Conservation (phyloP, 257 asterid genomes). For the Mitragyna speciosa region DNA sequence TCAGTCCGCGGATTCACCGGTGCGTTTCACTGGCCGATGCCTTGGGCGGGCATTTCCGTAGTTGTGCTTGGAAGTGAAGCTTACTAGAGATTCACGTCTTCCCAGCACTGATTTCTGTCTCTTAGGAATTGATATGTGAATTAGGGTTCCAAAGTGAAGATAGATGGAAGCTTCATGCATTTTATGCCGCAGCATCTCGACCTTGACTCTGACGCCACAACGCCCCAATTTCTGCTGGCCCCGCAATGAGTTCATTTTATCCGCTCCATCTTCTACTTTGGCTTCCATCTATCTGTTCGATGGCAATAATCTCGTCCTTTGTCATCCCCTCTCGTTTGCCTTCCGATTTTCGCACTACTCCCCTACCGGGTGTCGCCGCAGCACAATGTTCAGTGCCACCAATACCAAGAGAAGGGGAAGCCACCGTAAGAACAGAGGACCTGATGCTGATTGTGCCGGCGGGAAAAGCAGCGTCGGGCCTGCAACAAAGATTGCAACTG, state of each 20-base stretch:
- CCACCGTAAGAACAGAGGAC: conserved; percentile 21
- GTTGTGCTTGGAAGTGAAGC: neutral
- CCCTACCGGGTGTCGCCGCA: neutral
- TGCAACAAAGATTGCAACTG: neutral
- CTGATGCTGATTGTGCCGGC: neutral
- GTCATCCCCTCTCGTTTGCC: conserved; percentile 10
- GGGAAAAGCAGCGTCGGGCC: neutral
- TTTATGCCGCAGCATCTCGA: conserved; percentile 56
- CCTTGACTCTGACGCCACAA: conserved; percentile 39
- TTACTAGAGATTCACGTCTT: too few relatives aligned
- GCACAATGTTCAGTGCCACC: conserved; percentile 18
- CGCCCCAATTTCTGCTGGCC: neutral
- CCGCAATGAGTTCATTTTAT: neutral
- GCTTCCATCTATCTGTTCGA: conserved; percentile 31
- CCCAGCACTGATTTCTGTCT: neutral
- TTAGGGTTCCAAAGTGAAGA: neutral
- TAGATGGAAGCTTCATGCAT: conserved; percentile 64
- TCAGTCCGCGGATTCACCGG: too few relatives aligned
- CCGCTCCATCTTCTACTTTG: neutral
- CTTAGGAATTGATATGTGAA: neutral
- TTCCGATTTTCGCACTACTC: conserved; percentile 24
- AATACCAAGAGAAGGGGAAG: conserved; percentile 40
- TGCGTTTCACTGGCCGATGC: neutral
- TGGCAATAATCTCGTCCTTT: neutral
- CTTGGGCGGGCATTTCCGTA: neutral